These are phyloP conservation scores for Nicotiana tomentosiformis DNA, from an alignment of 257 asterid species.

Conservation along the genomic window DNA sequence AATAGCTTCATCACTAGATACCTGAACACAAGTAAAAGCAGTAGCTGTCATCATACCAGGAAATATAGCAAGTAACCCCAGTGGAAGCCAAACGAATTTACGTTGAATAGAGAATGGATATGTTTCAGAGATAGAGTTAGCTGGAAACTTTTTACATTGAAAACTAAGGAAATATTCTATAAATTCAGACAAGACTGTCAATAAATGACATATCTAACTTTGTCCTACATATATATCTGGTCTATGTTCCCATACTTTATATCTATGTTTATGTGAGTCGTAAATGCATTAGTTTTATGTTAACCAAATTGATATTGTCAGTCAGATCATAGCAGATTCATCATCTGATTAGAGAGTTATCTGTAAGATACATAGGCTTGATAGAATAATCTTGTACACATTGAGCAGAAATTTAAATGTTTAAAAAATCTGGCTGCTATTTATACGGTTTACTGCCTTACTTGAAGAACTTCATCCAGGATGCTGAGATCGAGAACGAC, in stretches of 20 bases:
- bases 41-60: background rate
- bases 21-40: slow-evolving; percentile 12
- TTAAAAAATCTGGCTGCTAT: background rate
- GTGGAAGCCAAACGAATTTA: background rate
- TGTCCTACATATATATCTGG: background rate
- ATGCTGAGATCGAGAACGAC: slow-evolving; percentile 30
- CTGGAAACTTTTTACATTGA: background rate
- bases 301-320: background rate
- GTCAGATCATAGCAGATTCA: background rate
- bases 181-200: background rate
- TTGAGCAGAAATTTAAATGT: background rate
- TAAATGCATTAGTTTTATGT: background rate
- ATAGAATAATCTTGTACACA: background rate
- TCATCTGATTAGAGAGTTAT: background rate
- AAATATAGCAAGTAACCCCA: background rate
- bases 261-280: background rate
- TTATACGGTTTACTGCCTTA: slow-evolving; percentile 13
- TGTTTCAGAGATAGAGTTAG: background rate
- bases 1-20: slow-evolving; percentile 49
- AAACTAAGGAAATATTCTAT: background rate
- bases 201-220: background rate
- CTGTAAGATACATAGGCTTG: background rate
- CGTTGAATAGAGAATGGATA: background rate
- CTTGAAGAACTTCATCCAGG: slow-evolving; percentile 38
- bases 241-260: background rate